Evolutionary conservation across 192 early-diverging fungal genomes (phyloP).

Genomic region (Coemansia sp.): DNA sequence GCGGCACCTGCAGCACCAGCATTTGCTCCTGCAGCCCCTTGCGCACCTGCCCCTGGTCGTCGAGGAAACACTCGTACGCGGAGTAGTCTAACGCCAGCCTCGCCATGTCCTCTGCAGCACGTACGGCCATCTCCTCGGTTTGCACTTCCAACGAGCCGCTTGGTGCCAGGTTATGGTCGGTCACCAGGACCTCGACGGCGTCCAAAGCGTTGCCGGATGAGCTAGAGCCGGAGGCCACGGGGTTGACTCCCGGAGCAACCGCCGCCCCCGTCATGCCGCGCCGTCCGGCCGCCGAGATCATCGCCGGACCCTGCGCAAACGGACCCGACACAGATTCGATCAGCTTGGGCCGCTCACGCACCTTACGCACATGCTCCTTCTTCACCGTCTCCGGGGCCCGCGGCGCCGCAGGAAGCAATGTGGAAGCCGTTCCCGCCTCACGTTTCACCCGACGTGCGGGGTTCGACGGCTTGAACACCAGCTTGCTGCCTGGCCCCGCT

Average conservation of each 20-base stretch:
- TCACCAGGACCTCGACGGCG: constrained; percentile 11
- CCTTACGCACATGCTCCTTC: too few species aligned
- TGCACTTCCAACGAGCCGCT: constrained; percentile 29
- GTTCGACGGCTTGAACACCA: too few species aligned
- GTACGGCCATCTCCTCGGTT: constrained; percentile 44
- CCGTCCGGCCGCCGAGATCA: not conserved
- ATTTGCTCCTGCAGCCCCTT: constrained; percentile 12
- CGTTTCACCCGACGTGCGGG: too few species aligned
- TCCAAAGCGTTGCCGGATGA: too few species aligned
- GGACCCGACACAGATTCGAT: constrained; percentile 32
- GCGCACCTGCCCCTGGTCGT: not conserved
- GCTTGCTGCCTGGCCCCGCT: too few species aligned
- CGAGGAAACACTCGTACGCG: constrained; percentile 10
- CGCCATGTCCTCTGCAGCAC: constrained; percentile 20
- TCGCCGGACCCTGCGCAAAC: constrained; percentile 45
- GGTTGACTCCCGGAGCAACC: not conserved
- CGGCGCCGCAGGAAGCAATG: too few species aligned
- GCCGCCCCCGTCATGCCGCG: constrained; percentile 8
- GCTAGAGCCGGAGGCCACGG: not conserved
- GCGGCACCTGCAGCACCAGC: constrained; percentile 37
- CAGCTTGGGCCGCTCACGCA: constrained; percentile 10
- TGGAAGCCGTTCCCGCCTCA: too few species aligned
- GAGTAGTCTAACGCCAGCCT: constrained; percentile 17
- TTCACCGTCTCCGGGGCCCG: too few species aligned
- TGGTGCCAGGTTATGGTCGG: constrained; percentile 22